Evolutionary conservation across 371 early-diverging fungal species (phyloP).

Genomic region (Mortierella sp.): DNA sequence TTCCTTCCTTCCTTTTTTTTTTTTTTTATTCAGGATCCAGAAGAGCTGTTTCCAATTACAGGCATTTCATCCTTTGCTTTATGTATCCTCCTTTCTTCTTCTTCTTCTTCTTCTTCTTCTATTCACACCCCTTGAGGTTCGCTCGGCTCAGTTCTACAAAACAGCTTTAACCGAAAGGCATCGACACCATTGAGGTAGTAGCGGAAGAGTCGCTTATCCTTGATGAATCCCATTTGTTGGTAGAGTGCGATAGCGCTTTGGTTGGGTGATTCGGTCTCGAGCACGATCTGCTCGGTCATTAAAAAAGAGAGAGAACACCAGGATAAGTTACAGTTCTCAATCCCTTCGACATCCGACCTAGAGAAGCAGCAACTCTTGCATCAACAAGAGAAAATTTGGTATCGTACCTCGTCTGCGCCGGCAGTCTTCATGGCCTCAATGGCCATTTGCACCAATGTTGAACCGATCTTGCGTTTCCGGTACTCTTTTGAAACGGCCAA

Average conservation of each 20-base stretch:
- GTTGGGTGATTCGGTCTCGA: conserved; percentile 96
- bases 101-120: background rate
- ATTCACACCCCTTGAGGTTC: background rate
- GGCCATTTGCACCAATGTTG: conserved; percentile 77
- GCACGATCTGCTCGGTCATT: conserved; percentile 79
- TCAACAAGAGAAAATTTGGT: background rate
- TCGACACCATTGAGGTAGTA: conserved; percentile 96
- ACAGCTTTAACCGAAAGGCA: conserved; percentile 89
- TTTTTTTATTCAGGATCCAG: background rate
- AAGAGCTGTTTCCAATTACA: no score
- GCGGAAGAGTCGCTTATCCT: conserved; percentile 89
- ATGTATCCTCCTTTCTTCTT: background rate
- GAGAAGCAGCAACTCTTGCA: no score
- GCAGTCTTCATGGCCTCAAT: conserved; percentile 78
- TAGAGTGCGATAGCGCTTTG: conserved; percentile 87
- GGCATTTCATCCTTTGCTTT: no score
- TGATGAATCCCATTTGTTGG: conserved; percentile 91
- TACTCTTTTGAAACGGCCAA: conserved; percentile 85
- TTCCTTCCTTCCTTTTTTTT: background rate
- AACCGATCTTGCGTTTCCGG: conserved; percentile 85
- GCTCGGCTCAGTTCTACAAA: conserved; percentile 56
- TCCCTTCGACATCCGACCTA: no score
- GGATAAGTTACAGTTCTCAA: no score
- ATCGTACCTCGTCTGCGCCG: conserved; percentile 91
- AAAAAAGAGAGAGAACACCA: background rate